A percentile compares a stretch with the other conserved stretches of the same genome.
Conservation (phyloP, 202 grass and related monocot genomes). For the Setaria viridis region DNA sequence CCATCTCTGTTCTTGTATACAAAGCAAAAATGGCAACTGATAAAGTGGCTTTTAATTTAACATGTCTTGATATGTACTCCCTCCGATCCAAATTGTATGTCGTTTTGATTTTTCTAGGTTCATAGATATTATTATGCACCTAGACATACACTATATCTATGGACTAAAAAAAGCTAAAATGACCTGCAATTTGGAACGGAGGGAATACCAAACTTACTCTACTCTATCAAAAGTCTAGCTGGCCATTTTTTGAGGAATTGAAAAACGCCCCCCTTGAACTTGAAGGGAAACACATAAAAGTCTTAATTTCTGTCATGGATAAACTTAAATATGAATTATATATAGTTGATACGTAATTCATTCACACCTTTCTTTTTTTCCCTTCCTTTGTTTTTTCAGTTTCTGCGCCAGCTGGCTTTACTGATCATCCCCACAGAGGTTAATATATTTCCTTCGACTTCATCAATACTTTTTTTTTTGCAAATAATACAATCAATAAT, state of each 20-base stretch:
- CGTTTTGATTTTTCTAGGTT: too few species aligned
- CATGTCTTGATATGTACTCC: not conserved
- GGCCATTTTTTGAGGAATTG: not conserved
- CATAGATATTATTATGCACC: too few species aligned
- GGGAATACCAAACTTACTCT: not conserved
- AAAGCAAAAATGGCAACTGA: constrained; percentile 7
- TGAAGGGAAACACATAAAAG: not conserved
- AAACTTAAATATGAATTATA: not conserved
- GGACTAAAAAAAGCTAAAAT: too few species aligned
- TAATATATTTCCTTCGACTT: not conserved
- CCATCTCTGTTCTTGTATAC: not conserved
- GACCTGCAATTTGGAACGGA: too few species aligned
- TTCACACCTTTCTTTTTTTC: constrained; percentile 3
- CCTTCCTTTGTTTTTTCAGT: constrained; percentile 45
- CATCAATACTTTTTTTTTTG: not conserved
- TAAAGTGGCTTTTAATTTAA: constrained; percentile 19
- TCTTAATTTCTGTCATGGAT: not conserved
- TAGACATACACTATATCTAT: too few species aligned
- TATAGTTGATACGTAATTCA: not conserved
- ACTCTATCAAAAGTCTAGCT: not conserved
- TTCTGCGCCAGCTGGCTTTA: constrained; percentile 70
- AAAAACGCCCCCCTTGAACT: not conserved
- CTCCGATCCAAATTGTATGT: too few species aligned
- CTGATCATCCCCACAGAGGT: constrained; percentile 89
- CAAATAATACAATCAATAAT: not conserved